phyloP scores from a whole-genome alignment of 768 basidiomycete genomes.

The Mycena albidolilacea region DNA sequence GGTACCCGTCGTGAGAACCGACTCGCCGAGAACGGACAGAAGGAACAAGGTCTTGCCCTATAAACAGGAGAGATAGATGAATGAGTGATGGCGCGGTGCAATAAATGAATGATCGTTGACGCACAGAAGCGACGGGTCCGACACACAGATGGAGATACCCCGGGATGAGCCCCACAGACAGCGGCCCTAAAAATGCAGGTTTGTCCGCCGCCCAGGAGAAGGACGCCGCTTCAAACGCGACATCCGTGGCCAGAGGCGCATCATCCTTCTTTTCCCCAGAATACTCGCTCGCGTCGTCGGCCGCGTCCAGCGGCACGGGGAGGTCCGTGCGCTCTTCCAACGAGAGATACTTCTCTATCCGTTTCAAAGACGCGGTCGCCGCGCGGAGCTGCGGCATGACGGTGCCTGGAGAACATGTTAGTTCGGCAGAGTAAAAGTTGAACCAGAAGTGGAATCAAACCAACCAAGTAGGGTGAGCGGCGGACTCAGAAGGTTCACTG shows the following conservation, averaged over 20 bases:
- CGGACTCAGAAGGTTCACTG: conserved; percentile 16
- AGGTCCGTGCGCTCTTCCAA: conserved; percentile 5
- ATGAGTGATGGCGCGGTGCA: neutral
- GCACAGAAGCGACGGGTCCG: conserved; percentile 29
- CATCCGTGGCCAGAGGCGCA: too few species aligned
- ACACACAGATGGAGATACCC: conserved; percentile 9
- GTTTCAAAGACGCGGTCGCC: conserved; percentile 16
- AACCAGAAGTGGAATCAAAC: neutral
- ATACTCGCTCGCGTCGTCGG: neutral
- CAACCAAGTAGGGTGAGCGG: conserved; percentile 8
- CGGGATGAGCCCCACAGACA: neutral
- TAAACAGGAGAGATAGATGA: neutral
- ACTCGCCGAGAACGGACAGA: conserved; percentile 20
- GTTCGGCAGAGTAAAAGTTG: neutral
- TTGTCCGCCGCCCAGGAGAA: conserved; percentile 32
- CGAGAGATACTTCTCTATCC: conserved; percentile 25
- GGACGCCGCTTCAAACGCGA: conserved; percentile 11
- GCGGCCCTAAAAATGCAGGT: conserved; percentile 20
- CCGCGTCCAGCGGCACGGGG: neutral
- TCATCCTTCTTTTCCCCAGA: too few species aligned
- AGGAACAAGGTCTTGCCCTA: conserved; percentile 27
- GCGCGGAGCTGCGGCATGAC: conserved; percentile 18
- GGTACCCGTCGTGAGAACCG: neutral
- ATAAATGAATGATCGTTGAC: neutral
- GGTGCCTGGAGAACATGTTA: neutral